Base-by-base conservation (phyloP, 1,284 basidiomycete species). In the Dichomitus squalens region DNA sequence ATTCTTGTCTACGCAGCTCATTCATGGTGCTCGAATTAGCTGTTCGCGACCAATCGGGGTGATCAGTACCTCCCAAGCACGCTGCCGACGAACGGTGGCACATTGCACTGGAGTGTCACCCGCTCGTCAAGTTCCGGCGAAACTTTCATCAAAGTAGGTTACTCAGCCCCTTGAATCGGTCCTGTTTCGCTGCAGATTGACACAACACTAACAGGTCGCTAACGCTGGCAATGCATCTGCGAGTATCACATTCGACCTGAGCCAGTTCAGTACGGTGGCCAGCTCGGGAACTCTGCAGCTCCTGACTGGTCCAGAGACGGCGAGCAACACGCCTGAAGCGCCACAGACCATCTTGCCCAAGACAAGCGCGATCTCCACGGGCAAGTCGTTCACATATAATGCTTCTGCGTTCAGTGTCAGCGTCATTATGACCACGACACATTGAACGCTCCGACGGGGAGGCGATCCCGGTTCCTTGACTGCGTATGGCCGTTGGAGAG, bases 21-120 rank as follows among this genome's bases (percentile, higher is more conserved):
- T n/a, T n/a, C 57, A 21, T 40, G 40, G 9, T 16, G 35, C 27
- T 27, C 16, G 36, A 23, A 34, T 35, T 34, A 87, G 83, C 76
- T 90, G 38, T 89, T 89, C 72, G 83, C 83, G 57, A 60, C 78
- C 25, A 84, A 86, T 67, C 73, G 78, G 29, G 86, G 86, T 7
- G 82, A 85, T 49, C 78, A 80, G 59, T 88, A 87, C 60, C 69
- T 88, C 2, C 82, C 86, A 4, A 87, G 84, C 67, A 86, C 84
- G 0, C 76, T 87, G 3, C 86, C 86, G 0, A 71, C 64, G 27
- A 44, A 57, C 0, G 71, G 63, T 7, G 84, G 82, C 7, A 82
- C 82, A 0, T 66, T 85, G 3, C 79, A 81, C 68, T 88, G 87
- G 87, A 85, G 83, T 58, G 79, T 88, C 46, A 82, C 83, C 2